Conservation (phyloP, 371 early-diverging fungal species). For the Mortierella sp. region DNA sequence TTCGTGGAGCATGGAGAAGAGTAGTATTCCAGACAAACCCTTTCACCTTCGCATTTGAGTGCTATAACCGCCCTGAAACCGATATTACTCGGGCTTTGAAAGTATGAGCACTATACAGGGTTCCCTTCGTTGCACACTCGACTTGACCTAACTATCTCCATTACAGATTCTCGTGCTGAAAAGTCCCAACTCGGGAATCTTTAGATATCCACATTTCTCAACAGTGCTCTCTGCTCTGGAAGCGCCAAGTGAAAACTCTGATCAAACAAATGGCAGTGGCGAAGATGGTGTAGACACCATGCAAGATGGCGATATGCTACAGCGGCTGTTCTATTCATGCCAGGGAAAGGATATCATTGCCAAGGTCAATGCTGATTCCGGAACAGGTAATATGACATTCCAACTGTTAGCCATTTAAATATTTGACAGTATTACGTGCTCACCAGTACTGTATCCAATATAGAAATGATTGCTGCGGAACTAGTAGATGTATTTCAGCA, state of each 20-base stretch:
- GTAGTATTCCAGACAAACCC: slow-evolving; percentile 46
- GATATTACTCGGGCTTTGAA: slow-evolving; percentile 38
- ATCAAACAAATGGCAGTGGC: neutral
- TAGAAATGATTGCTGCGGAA: slow-evolving; percentile 35
- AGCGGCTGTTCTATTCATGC: slow-evolving; percentile 64
- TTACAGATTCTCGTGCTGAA: slow-evolving; percentile 36
- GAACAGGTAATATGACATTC: slow-evolving; percentile 38
- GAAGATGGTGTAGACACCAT: neutral
- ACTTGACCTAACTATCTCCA: neutral
- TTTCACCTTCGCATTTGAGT: slow-evolving; percentile 41
- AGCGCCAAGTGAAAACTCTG: neutral
- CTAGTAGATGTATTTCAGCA: slow-evolving; percentile 38
- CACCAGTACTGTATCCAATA: neutral
- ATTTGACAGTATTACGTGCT: neutral
- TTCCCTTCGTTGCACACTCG: neutral
- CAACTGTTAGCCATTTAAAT: neutral
- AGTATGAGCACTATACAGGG: slow-evolving; percentile 6
- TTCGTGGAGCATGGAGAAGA: slow-evolving; percentile 33
- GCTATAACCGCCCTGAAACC: slow-evolving; percentile 36
- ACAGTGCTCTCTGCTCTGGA: slow-evolving; percentile 31
- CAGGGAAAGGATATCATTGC: slow-evolving; percentile 45
- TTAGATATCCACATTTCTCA: slow-evolving; percentile 50
- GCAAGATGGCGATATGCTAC: slow-evolving; percentile 58
- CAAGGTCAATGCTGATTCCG: slow-evolving; percentile 36
- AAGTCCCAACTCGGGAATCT: slow-evolving; percentile 51